Evolutionary conservation across 805 yeast genomes (phyloP).

Genomic region (Kurtzmaniella fragi): DNA sequence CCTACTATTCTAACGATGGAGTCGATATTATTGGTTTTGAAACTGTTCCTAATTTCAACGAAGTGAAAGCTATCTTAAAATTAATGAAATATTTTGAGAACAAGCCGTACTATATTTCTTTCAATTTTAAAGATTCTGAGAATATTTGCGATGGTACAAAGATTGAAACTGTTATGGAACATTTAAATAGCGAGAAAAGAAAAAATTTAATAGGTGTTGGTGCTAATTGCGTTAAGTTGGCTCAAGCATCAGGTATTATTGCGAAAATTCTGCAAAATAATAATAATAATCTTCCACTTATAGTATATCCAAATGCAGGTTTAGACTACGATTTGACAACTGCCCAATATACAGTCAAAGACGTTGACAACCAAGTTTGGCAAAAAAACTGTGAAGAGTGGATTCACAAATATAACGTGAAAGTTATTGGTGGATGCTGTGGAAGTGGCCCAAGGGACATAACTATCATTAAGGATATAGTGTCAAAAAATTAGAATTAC

Average conservation of each 20-base stretch:
- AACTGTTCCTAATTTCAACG: conserved; percentile 63
- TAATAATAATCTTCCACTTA: conserved; percentile 28
- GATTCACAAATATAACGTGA: conserved; percentile 36
- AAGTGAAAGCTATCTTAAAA: conserved; percentile 45
- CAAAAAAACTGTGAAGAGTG: conserved; percentile 33
- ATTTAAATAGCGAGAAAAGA: conserved; percentile 10
- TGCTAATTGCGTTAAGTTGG: conserved; percentile 59
- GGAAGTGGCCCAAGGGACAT: conserved; percentile 50
- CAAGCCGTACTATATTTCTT: conserved; percentile 45
- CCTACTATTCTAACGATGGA: conserved; percentile 29
- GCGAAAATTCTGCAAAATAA: conserved; percentile 18
- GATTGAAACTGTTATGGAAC: conserved; percentile 15
- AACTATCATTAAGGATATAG: background rate
- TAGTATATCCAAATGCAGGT: conserved; percentile 76
- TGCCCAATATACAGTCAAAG: conserved; percentile 20
- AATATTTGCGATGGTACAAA: conserved; percentile 29
- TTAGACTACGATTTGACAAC: conserved; percentile 51
- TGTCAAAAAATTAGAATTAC: background rate
- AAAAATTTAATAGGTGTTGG: conserved; percentile 49
- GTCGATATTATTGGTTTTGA: conserved; percentile 63
- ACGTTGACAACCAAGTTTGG: conserved; percentile 28
- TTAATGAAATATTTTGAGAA: conserved; percentile 24
- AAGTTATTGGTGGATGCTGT: conserved; percentile 71
- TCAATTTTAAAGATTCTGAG: conserved; percentile 19
- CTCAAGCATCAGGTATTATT: conserved; percentile 37